Base-by-base conservation (phyloP, 2,329 filamentous ascomycete species). In the Ceratocystis papillata region DNA sequence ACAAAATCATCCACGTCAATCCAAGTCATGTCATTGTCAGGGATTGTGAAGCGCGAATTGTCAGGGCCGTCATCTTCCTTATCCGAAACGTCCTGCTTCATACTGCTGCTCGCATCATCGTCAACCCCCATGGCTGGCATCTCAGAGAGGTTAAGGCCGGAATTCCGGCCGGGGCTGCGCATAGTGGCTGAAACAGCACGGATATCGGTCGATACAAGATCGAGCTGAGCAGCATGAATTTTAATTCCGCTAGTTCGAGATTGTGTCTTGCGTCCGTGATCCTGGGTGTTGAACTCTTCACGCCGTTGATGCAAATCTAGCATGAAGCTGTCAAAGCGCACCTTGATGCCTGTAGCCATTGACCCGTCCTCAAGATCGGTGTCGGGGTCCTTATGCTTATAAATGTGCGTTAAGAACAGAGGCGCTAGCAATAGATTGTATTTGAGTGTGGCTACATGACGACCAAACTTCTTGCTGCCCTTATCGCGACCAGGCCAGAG, bases 1-100 rank as follows among this genome's bases (percentile, higher is more conserved):
- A 99, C 92, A 75, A 99, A 99, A 74, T 99, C 94, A 73, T 99
- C 94, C 91, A 99, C 97, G 72, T 99, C 94, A 69, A 99, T 92
- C 94, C 94, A 99, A 65, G 87, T 91, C 70, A 91, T 86, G 72
- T 99, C 94, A 65, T 95, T 89, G 74, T 99, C 94, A 0, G 94
- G 93, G 62, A 99, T 99, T 0, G 87, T 93, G 73, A 99, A 99
- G 64, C 88, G 87, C 0, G 92, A 96, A 62, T 96, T 79, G 73
- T 93, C 87, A 2, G 83, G 83, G 6, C 82, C 82, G 2, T 78
- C 77, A 30, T 84, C 82, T 63, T 81, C 76, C 64, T 84, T 80
- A 2, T 57, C 61, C 30, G 65, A 64, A 20, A 61, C 45, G 12
- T 63, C 66, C 28, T 60, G 37, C 28, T 67, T 65, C 6, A 65